Base-by-base conservation (phyloP, 345 rosid genomes). In the Camelina laxa region DNA sequence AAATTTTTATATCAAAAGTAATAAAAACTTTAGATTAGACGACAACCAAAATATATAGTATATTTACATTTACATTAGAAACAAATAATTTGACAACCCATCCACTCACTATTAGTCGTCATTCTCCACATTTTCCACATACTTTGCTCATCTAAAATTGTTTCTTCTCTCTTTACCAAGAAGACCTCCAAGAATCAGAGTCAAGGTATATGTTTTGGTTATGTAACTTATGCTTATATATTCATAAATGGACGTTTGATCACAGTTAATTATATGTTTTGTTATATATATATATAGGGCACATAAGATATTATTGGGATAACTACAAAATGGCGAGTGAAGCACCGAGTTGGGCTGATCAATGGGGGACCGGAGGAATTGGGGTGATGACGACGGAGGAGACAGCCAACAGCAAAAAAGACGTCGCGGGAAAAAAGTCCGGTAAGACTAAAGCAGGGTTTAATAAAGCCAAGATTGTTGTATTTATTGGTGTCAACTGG, bases 261-360 rank as follows among this genome's bases (percentile, higher is more conserved):
- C 39, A 9, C 17, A 4, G 38, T 12, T 22, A 10, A 7, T 27
- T 27, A 27, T 5, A 62, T 31, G n/a, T 36, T 24, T 31, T 7
- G 4, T 12, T 57, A 30, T 33, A 16, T 64, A 30, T 33, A 16
- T 64, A 30, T 27, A 27, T 27, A 27, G 30, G 72, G 47, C 12
- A 30, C 4, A 15, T 27, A 38, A 38, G n/a, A 30, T 59, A 67
- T 17, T 59, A 67, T 17, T 21, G 39, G 30, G 49, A 47, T 66
- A 39, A 15, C 11, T 14, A 35, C 4, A 54, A 44, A 64, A 88
- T 91, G 98, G 91, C 83, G 10, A 84, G 84, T 59, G 96, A 87
- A 47, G 91, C 93, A 48, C 92, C 91, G 2, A 91, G 93, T 84
- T 94, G 93, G 97, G 96, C 97, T 9, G 97, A 90, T 80, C 97